Evolutionary conservation across 75 land plant genomes (phyloP), one percentile per base, ranked within the genome.

Genomic region (Chamaecyparis obtusa): DNA sequence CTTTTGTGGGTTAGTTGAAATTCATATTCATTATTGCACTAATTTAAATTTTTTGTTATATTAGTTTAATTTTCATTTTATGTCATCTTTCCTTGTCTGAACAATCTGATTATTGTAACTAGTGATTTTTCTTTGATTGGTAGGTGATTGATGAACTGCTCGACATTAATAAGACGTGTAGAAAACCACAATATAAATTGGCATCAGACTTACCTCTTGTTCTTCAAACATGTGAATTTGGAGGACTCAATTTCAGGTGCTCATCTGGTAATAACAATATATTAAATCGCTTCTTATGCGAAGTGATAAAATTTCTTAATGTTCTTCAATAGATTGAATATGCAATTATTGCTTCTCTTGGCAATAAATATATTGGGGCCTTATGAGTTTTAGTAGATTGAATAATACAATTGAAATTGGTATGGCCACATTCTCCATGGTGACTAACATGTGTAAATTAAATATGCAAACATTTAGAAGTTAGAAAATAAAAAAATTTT

Each of bases 161-260:
- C 86, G 95, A 96, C 88, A 88, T 88, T 33, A 80, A 88, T 19
- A 92, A 88, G 78, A 91, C 85, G 15, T 81, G 86, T 83, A 91
- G 93, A 60, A 97, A 97, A 87, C 99, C 99, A 78, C 99, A 97
- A 84, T 97, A 97, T 49, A 43, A 60, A 32, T 94, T 97, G 96
- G 98, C 99, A 55, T 89, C 94, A 27, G 99, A 97, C 78, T 46
- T 92, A 83, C 95, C 95, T 19, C 88, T 97, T 85, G 91, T 97
- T 89, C 94, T 97, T 57, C 91, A 90, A 35, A 89, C 90, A 36
- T 97, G 99, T 92, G 94, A 95, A 83, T 97, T 96, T 91, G 88
- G 96, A 83, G 92, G 89, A 82, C 89, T 97, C 71, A 87, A 90
- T 15, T 97, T 97, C 81, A 86, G 75, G 78, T 93, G 95, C 87